Base-by-base conservation (phyloP, 1,284 basidiomycete species). In the Coniophora puteana region DNA sequence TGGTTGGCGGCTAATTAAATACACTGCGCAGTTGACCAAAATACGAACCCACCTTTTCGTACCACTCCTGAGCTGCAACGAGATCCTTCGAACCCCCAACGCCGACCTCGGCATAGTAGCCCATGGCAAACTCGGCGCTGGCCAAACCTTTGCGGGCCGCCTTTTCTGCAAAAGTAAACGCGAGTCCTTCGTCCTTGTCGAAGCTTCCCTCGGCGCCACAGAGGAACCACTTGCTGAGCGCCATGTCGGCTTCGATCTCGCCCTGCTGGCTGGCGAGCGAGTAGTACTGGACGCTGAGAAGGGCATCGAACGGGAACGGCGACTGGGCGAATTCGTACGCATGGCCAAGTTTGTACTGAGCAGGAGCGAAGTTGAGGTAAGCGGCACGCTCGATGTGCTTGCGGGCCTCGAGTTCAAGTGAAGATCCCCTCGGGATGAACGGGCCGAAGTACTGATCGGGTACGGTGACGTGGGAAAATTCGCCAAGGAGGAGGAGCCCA, bases 171-270 rank as follows among this genome's bases (percentile, higher is more conserved):
- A 96, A 97, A 0, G 85, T 89, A 52, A 81, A 82, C 1, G 94
- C 93, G 2, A 97, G 71, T 1, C 62, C 67, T 60, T 97, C 93
- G 62, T 96, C 92, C 65, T 93, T 93, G 21, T 90, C 89, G 53
- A 97, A 95, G 38, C 65, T 69, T 17, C 78, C 78, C 26, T 89
- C 83, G 0, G 81, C 81, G 0, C 90, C 91, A 59, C 93, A 95
- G 37, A 96, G 65, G 72, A 95, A 96, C 93, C 93, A 96, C 63
- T 94, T 96, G 64, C 79, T 83, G 35, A 96, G 72, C 6, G 91
- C 93, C 92, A 98, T 94, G 61, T 97, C 93, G 0, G 94, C 94
- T 58, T 97, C 93, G 30, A 78, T 72, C 63, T 96, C 90, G 24
- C 89, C 89, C 50, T 85, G 79, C 63, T 93, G 83, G 43, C 80